Evolutionary conservation across 768 basidiomycete species (phyloP).

Genomic region (Tricholoma hemisulphureum): DNA sequence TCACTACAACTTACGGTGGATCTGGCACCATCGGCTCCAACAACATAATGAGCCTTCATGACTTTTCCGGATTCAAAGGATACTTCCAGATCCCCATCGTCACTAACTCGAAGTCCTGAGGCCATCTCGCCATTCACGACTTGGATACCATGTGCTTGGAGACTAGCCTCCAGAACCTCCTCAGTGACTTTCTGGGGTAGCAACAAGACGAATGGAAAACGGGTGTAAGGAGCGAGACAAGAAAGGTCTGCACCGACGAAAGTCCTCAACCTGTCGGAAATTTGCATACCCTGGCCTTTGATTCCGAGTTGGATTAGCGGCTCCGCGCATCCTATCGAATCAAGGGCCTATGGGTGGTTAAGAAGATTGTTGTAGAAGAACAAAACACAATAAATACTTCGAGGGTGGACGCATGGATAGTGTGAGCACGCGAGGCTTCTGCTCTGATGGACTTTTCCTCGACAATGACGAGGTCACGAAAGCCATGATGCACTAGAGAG

Average conservation of each 20-base stretch:
- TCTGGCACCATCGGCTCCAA: slow-evolving; percentile 52
- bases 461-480: slow-evolving; percentile 41
- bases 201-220: slow-evolving; percentile 41
- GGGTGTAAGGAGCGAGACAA: slow-evolving; percentile 39
- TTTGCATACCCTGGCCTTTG: slow-evolving; percentile 23
- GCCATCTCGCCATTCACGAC: slow-evolving; percentile 40
- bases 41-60: slow-evolving; percentile 44
- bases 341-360: slow-evolving; percentile 36
- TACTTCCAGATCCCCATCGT: slow-evolving; percentile 36
- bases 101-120: slow-evolving; percentile 33
- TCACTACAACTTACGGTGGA: slow-evolving; percentile 34
- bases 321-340: slow-evolving; percentile 43
- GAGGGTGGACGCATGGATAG: slow-evolving; percentile 52
- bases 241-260: slow-evolving; percentile 32
- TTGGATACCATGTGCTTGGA: slow-evolving; percentile 30
- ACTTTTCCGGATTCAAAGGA: slow-evolving; percentile 45
- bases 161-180: slow-evolving; percentile 32
- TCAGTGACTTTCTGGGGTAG: slow-evolving; percentile 48
- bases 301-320: slow-evolving; percentile 36
- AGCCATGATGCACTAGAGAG: slow-evolving; percentile 42
- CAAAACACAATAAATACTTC: slow-evolving; percentile 33
- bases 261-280: slow-evolving; percentile 29
- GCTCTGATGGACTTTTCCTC: slow-evolving; percentile 33
- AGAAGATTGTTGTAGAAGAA: background rate
- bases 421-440: slow-evolving; percentile 43